These are phyloP conservation scores for Arabis hirsuta DNA, from an alignment of 345 rosid genomes.

Conservation along the genomic window DNA sequence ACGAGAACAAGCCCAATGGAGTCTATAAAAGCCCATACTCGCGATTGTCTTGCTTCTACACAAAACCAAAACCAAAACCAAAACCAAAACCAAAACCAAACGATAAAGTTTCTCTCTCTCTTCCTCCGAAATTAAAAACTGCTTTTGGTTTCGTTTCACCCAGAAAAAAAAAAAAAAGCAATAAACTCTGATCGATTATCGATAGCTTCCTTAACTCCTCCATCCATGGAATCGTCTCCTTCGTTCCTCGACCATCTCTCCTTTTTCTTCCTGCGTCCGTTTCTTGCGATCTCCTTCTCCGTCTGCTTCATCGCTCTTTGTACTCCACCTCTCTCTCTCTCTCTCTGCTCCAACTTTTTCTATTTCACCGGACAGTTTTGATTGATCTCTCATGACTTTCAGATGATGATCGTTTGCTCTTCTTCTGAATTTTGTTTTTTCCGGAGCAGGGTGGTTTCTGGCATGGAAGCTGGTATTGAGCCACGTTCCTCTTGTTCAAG, in stretches of 20 bases:
- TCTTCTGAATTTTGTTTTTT: neutral
- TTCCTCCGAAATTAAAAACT: too few species aligned
- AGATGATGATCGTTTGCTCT: neutral
- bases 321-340: slow-evolving; percentile 33
- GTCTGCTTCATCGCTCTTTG: slow-evolving; percentile 60
- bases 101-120: too few species aligned
- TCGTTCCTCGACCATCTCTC: slow-evolving; percentile 41
- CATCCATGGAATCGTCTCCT: slow-evolving; percentile 40
- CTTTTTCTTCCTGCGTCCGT: slow-evolving; percentile 61
- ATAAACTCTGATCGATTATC: neutral
- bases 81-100: too few species aligned
- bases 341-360: neutral
- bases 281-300: slow-evolving; percentile 59
- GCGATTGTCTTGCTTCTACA: too few species aligned
- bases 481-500: slow-evolving; percentile 86
- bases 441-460: slow-evolving; percentile 69
- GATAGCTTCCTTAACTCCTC: neutral
- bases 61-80: too few species aligned
- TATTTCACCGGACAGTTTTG: neutral
- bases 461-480: slow-evolving; percentile 91
- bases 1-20: too few species aligned
- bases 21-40: too few species aligned
- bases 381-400: slow-evolving; percentile 1
- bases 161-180: neutral
- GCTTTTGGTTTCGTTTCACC: too few species aligned